Evolutionary conservation across 2,329 filamentous ascomycete species (phyloP), one percentile per base, ranked within the genome.

Genomic region (Colletotrichum neosansevieriae): DNA sequence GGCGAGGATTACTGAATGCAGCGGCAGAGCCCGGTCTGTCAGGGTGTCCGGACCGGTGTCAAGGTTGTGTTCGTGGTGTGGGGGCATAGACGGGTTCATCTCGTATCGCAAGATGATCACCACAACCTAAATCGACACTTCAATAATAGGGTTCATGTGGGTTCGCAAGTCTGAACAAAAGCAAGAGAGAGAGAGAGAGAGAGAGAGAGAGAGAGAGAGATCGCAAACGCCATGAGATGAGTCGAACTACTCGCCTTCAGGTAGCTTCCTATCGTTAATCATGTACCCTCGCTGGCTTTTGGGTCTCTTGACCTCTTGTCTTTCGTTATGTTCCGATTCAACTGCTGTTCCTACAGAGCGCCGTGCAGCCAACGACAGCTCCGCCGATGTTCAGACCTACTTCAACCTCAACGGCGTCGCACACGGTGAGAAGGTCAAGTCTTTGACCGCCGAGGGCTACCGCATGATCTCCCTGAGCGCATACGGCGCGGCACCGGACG

Each of bases 391-490:
- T 2, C 59, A 67, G 38, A 58, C 53, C 6, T 67, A 62, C 38
- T 62, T 67, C 45, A 36, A 67, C 45, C 29, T 69, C 17, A 19
- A 69, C 38, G 45, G 51, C 44, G 19, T 57, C n/a, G 40, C 63
- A 0, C 63, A 69, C 17, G 57, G 38, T 6, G 53, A 67, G 2
- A 69, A 49, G 38, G 13, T 19, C 17, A 58, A 61, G 63, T 32
- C 42, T 1, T 53, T 72, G 6, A 68, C 61, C 1, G 45, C 51
- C 12, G 21, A 38, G 9, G 70, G 70, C 44, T 72, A 71, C 50
- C 65, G 65, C 3, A 56, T 67, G 7, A 54, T 72, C 34, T 72
- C 71, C 1, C 60, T 72, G 19, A 72, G 70, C 64, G 56, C 66
- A 4, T 69, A 71, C 50, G 71, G 71, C 29, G 47, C 49, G 1